These are phyloP conservation scores for Dactylorhiza incarnata DNA, from an alignment of 106 monocot species.

Conservation along the genomic window DNA sequence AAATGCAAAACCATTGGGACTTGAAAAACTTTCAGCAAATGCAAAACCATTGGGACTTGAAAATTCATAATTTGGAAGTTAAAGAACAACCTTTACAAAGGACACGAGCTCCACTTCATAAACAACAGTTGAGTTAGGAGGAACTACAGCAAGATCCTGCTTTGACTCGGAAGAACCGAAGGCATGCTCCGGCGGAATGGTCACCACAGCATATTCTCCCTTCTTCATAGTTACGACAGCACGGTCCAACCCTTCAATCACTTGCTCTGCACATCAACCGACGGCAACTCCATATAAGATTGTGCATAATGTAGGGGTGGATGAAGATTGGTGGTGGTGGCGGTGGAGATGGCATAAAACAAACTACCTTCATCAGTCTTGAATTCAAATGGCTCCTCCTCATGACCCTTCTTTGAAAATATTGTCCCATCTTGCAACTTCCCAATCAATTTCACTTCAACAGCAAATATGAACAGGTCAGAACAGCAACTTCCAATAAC, in stretches of 20 bases:
- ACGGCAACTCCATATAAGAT: not conserved
- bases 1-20: not conserved
- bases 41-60: not conserved
- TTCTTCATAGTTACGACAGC: constrained; percentile 91
- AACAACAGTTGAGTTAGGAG: constrained; percentile 66
- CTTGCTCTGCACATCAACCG: constrained; percentile 49
- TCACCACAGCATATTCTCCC: constrained; percentile 81
- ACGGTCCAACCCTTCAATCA: constrained; percentile 65
- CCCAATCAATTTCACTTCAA: constrained; percentile 73
- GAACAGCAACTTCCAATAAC: not conserved
- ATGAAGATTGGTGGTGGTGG: not conserved
- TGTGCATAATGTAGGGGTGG: not conserved
- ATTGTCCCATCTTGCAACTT: constrained; percentile 73
- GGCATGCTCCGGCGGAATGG: constrained; percentile 73
- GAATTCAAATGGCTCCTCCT: constrained; percentile 78
- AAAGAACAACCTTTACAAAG: constrained; percentile 59
- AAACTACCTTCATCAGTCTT: constrained; percentile 73
- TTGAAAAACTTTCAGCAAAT: not conserved
- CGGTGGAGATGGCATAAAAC: too few relatives aligned
- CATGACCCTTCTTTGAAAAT: constrained; percentile 74
- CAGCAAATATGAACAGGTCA: not conserved
- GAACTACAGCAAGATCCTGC: constrained; percentile 76
- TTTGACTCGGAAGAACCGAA: constrained; percentile 62
- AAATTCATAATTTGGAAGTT: not conserved
- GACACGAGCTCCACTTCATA: constrained; percentile 93